Evolutionary conservation across 2,329 filamentous ascomycete species (phyloP), one percentile per base, ranked within the genome.

Genomic region (Trichoderma afroharzianum): DNA sequence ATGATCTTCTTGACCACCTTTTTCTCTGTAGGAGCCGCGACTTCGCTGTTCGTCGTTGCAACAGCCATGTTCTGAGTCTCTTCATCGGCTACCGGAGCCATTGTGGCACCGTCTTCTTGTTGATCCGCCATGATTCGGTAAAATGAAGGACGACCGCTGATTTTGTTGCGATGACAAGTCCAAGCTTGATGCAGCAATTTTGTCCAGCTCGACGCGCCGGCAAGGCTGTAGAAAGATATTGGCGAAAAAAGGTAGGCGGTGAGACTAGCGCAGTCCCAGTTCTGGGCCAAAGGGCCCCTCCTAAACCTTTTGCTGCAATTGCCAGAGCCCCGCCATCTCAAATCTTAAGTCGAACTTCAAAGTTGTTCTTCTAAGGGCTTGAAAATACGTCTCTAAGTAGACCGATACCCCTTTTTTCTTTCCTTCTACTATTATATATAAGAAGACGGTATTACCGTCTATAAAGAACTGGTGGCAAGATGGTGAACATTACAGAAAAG

Each of bases 401-500:
- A 36, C 67, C 1, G 33, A 28, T 53, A 14, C 30, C 11, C 21
- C 14, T 2, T 53, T n/a, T 21, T 26, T n/a, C 21, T 21, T 11
- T 26, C 1, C 11, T 18, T 61, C 28, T 28, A 24, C 47, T n/a
- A 1, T 21, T 62, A 8, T 32, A 24, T n/a, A 14, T 26, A 12
- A 12, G 26, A 15, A 78, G 78, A 80, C 78, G 78, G 78, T 70
- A 74, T 55, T 57, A 30, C 78, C 77, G 76, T 77, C 75, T 78
- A 72, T 77, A 79, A 79, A 78, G 18, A 78, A 78, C 73, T 73
- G 71, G 14, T 74, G 74, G 70, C 82, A 88, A 84, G 79, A 99
- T 99, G 96, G 96, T 98, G 83, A 98, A 98, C 86, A 99, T 99
- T 76, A 98, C 96, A 76, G 97, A 99, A 70, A 98, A 97, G 88